Evolutionary conservation across 2,329 filamentous ascomycete species (phyloP), one percentile per base, ranked within the genome.

Genomic region (Apiospora kogelbergensis): DNA sequence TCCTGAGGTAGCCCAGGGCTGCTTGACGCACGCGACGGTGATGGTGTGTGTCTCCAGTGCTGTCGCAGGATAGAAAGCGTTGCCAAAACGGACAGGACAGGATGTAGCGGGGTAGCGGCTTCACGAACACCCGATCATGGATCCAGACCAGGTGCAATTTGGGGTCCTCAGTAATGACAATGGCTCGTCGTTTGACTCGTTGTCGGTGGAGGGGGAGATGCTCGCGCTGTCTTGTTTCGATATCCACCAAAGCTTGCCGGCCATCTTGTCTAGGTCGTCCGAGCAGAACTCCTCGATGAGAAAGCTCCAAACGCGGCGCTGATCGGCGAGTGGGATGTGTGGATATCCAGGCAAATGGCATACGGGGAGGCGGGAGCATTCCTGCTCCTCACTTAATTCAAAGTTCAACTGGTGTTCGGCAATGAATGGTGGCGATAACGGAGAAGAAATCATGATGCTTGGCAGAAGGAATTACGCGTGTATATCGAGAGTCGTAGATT

Each of bases 101-200:
- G 10, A 80, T 74, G 65, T 75, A 80, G 1, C 33, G 9, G 2
- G 78, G 79, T 0, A 80, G 66, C 11, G 78, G 78, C 63, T 80
- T 81, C 37, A 81, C 71, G 63, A 75, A 79, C n/a, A 80, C 76
- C 1, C 71, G 70, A 4, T 72, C 67, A 26, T 76, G 66, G 24
- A 71, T 67, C 76, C 78, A 78, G 6, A 81, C 74, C 0, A 82
- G 72, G 70, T 82, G 80, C 11, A 80, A 71, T 42, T 79, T 75
- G 1, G 76, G 71, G 30, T 78, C 71, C 69, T 82, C 80, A 6
- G 77, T 76, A 20, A 80, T 48, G 2, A 79, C 24, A 22, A 82
- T 78, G 1, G 71, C 63, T 15, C 78, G 78, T 1, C 70, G 70
- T 13, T 77, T 72, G 1, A 77, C 68, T 20, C 69, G 68, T 60